Base-by-base conservation (phyloP, 257 asterid species). In the Solanum appendiculatum region DNA sequence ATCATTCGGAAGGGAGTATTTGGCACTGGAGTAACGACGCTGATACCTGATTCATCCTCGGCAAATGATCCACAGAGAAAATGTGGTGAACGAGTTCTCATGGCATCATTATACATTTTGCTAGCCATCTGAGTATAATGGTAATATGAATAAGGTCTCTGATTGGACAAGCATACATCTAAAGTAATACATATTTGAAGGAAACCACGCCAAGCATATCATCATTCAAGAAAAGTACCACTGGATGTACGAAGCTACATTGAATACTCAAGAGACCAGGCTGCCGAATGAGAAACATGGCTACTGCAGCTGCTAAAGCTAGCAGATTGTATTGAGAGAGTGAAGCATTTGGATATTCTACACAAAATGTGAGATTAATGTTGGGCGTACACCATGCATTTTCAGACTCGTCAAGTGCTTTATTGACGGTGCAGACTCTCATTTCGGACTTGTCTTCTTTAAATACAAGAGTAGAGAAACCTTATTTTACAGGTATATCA, bases 351-450 rank as follows among this genome's bases (percentile, higher is more conserved):
- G 99, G 99, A 96, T 88, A 88, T 92, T 6, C 83, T 97, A 80
- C 99, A 95, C 36, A 98, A 94, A 75, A 97, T 88, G 90, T 97
- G 99, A 97, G 98, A 78, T 87, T 96, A 93, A 94, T 96, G 97
- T 90, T 94, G 88, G 93, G 97, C 39, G 94, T 91, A 72, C 97
- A 92, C 73, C 88, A 83, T 91, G 99, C 99, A 75, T 94, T 95
- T 90, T 88, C 99, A 36, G 98, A 97, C 89, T 97, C 98, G 80
- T 94, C 98, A 73, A 96, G 93, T 91, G 99, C 96, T 86, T 91
- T 97, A 86, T 91, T 96, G 91, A 96, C 98, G 40, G 93, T 94
- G 87, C 99, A 93, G 94, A 96, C 99, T 70, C 99, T 97, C 88
- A 78, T 94, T 74, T 95, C 99, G 14, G 99, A 97, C 40, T 82